Percentiles rank a stretch among this genome's conserved stretches.
phyloP scores from a whole-genome alignment of 148 eudicot genomes.

The Spergularia marina region DNA sequence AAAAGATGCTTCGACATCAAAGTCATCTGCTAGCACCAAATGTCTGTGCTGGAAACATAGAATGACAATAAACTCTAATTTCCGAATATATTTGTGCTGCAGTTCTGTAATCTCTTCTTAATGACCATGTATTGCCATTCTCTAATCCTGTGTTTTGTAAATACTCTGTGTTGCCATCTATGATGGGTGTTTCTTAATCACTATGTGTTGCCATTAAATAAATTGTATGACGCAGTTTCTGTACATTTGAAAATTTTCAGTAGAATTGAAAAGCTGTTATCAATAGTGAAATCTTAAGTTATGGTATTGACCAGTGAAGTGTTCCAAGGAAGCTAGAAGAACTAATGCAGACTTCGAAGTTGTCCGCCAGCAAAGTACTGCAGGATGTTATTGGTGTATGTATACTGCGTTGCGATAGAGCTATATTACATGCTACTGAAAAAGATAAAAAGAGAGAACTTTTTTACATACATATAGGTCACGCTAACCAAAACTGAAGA shows the following conservation, averaged over 20 bases:
- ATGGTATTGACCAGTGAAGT: background rate
- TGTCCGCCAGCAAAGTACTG: too few species aligned
- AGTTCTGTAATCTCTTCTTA: too few species aligned
- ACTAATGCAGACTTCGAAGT: too few species aligned
- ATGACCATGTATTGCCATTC: too few species aligned
- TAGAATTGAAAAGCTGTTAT: background rate
- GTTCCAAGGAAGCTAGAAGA: background rate
- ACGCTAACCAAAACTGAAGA: slow-evolving; percentile 7
- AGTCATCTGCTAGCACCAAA: background rate
- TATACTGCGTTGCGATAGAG: too few species aligned
- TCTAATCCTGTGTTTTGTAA: too few species aligned
- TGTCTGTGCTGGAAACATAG: background rate
- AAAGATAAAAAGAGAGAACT: too few species aligned
- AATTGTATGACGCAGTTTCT: background rate
- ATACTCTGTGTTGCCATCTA: too few species aligned
- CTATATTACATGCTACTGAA: background rate
- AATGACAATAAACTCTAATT: background rate
- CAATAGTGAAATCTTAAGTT: background rate
- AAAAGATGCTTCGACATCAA: background rate
- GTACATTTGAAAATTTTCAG: background rate
- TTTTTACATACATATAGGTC: background rate
- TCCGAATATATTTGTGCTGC: background rate
- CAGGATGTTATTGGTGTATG: too few species aligned
- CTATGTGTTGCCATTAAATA: too few species aligned
- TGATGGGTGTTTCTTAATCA: too few species aligned